These are phyloP conservation scores for Catharanthus roseus DNA, from an alignment of 257 asterid species.

Conservation along the genomic window DNA sequence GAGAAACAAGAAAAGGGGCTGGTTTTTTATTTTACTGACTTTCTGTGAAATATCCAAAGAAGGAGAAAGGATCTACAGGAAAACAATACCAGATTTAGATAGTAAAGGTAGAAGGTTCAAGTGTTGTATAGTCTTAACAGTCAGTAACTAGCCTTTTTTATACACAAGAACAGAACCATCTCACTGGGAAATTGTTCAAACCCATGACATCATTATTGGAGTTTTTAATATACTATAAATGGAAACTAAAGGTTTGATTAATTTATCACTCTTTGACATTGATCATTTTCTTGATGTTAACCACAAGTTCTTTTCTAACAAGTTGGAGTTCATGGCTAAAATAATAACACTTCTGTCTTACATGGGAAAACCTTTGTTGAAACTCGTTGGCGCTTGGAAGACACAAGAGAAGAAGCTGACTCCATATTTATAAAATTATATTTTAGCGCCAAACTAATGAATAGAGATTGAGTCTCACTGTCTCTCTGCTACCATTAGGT, in stretches of 20 bases:
- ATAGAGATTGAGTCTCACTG: too few relatives aligned
- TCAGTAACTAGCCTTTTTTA: conserved; percentile 14
- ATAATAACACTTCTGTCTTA: too few relatives aligned
- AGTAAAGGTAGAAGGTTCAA: conserved; percentile 4
- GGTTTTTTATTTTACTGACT: conserved; percentile 16
- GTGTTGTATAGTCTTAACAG: conserved; percentile 17
- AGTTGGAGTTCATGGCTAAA: too few relatives aligned
- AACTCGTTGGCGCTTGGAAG: too few relatives aligned
- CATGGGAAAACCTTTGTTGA: too few relatives aligned
- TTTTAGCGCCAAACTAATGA: too few relatives aligned
- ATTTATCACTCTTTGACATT: conserved; percentile 25
- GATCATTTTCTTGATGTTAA: conserved; percentile 43
- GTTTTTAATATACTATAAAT: conserved; percentile 26
- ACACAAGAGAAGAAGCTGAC: too few relatives aligned
- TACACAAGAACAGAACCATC: conserved; percentile 10
- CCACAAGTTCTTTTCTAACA: conserved; percentile 10
- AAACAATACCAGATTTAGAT: conserved; percentile 27
- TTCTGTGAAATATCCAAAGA: conserved; percentile 24
- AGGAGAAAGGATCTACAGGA: conserved; percentile 21
- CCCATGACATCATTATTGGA: conserved; percentile 18
- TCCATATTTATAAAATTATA: too few relatives aligned
- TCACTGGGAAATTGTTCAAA: conserved; percentile 9
- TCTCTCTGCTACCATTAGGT: too few relatives aligned
- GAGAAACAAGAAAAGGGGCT: conserved; percentile 5
- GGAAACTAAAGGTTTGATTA: conserved; percentile 31